Evolutionary conservation across 257 asterid genomes (phyloP), one percentile per base, ranked within the genome.

Genomic region (Solanum pinnatisectum): DNA sequence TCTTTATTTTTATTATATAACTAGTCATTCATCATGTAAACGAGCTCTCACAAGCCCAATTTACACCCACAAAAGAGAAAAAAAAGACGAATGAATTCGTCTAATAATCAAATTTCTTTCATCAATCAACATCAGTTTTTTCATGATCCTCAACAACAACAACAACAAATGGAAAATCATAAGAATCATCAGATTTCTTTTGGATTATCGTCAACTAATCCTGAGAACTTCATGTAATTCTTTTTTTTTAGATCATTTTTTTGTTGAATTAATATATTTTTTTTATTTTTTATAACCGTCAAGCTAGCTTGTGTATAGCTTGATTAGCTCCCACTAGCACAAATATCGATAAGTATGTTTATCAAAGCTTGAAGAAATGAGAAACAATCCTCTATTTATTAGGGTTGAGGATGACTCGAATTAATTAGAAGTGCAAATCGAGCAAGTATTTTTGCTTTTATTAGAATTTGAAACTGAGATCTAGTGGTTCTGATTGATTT

Each of bases 121-220:
- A 52, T 22, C 27, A 49, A 52, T n/a, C 68, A 44, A 14, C 91
- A 90, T 0, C 86, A 82, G 49, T 25, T 92, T 91, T 5, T 85
- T 35, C 90, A 87, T 44, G 86, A 88, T 27, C 88, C 83, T 14
- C 89, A 46, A 2, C 93, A 92, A 20, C 40, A 79, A 7, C 60
- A 42, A 13, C 85, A 81, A 4, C 70, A 49, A 3, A 83, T 88
- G 27, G 74, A 90, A 68, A 89, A 73, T 77, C 90, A 93, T 13
- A 40, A 44, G 30, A 13, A 40, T 77, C 42, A 72, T 89, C 98
- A 94, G 90, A 95, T 93, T 35, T 92, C 98, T 5, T 94, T 95
- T 71, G 96, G 93, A 81, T 92, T 93, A 96, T 93, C 91, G 91
- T 56, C 98, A 89, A 12, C 87, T 56, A 95, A 0, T 89, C 98